These are phyloP conservation scores for Syzygium aqueum DNA, from an alignment of 345 rosid species.

Conservation along the genomic window DNA sequence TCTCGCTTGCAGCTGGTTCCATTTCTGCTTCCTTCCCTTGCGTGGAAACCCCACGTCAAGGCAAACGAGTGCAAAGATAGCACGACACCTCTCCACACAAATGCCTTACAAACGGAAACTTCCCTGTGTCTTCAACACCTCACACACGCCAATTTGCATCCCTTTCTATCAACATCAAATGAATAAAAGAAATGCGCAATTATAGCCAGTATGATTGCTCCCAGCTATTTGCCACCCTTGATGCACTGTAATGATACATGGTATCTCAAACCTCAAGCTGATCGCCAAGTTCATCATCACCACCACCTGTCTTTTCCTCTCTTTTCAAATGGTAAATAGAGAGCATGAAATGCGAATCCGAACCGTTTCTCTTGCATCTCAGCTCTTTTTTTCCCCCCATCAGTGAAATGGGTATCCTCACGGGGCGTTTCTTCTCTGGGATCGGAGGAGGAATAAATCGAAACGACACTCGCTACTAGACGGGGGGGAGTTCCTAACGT, in stretches of 20 bases:
- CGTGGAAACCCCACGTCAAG: no score
- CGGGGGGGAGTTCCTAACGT: background rate
- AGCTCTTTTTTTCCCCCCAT: background rate
- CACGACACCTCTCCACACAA: no score
- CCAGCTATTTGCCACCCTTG: background rate
- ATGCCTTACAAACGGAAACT: no score
- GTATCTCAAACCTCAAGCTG: background rate
- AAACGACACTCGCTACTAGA: background rate
- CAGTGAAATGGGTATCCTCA: background rate
- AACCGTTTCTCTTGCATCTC: background rate
- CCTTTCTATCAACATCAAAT: no score
- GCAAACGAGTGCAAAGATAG: no score
- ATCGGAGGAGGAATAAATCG: background rate
- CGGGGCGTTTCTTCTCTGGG: background rate
- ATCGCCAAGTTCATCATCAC: background rate
- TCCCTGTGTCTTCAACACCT: no score
- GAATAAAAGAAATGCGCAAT: no score
- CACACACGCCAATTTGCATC: no score
- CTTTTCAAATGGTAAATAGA: background rate
- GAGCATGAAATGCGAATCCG: background rate
- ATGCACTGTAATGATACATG: background rate
- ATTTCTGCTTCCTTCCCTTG: no score
- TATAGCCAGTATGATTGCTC: no score
- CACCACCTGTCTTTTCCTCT: background rate
- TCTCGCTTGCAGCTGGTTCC: no score